Evolutionary conservation across 1,284 basidiomycete species (phyloP).

Genomic region (Ustilago loliicola): DNA sequence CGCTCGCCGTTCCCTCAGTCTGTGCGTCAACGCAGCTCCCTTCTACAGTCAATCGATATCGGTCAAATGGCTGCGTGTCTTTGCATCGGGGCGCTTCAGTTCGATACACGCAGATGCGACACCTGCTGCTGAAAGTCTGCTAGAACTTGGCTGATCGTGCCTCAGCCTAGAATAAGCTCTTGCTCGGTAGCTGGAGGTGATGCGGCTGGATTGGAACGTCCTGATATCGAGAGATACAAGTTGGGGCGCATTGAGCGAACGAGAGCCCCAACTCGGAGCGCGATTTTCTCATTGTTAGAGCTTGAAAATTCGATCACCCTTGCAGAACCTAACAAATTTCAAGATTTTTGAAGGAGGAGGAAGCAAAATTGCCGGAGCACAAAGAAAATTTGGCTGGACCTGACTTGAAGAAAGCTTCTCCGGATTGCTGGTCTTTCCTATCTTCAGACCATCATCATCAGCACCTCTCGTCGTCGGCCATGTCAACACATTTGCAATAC

Average conservation of each 20-base stretch:
- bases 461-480: neutral
- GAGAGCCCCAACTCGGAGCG: neutral
- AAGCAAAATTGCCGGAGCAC: conserved; percentile 12
- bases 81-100: neutral
- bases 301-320: conserved; percentile 7
- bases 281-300: conserved; percentile 2
- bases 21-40: neutral
- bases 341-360: neutral
- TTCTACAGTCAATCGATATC: conserved; percentile 20
- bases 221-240: neutral
- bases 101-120: too few relatives aligned
- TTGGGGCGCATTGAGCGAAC: conserved; percentile 3
- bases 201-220: neutral
- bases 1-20: conserved; percentile 2
- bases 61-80: conserved; percentile 1
- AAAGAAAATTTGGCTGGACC: conserved; percentile 11
- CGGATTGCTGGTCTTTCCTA: neutral
- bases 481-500: conserved; percentile 2
- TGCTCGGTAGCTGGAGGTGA: neutral
- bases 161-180: neutral
- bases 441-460: conserved; percentile 10
- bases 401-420: neutral
- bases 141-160: neutral
- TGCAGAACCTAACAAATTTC: neutral
- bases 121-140: too few relatives aligned